Conservation (phyloP, 2,329 filamentous ascomycete genomes). For the Coniochaeta sp. region DNA sequence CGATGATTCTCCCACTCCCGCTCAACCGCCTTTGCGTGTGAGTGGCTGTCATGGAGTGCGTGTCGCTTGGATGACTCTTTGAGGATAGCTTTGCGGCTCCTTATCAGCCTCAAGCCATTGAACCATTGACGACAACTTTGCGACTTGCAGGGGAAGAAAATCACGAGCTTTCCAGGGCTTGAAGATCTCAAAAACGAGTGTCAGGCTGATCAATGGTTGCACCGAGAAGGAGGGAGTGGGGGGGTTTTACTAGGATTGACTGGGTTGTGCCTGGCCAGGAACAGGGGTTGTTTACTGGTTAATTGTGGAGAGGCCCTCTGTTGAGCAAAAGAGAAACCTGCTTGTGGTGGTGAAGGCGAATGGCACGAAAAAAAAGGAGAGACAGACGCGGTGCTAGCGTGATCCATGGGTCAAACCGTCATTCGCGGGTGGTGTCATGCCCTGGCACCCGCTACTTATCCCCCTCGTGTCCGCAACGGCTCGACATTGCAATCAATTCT, state of each 20-base stretch:
- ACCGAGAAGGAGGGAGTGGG: background rate
- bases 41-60: no score
- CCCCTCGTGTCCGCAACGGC: background rate
- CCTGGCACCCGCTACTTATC: background rate
- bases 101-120: background rate
- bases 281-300: background rate
- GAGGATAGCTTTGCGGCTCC: background rate
- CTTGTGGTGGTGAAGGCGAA: background rate
- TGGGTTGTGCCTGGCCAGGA: no score
- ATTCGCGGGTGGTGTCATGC: background rate
- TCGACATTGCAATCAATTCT: background rate
- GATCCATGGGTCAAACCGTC: background rate
- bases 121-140: background rate
- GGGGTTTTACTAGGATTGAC: no score
- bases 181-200: background rate
- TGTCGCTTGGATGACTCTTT: background rate
- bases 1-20: background rate
- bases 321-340: background rate
- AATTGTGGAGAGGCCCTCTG: background rate
- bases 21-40: background rate
- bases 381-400: conserved; percentile 2
- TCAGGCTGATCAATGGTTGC: background rate
- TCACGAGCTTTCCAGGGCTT: background rate
- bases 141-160: background rate
- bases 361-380: conserved; percentile 1